Evolutionary conservation across 2,329 filamentous ascomycete genomes (phyloP).

Genomic region (Colletotrichum echinochloae): DNA sequence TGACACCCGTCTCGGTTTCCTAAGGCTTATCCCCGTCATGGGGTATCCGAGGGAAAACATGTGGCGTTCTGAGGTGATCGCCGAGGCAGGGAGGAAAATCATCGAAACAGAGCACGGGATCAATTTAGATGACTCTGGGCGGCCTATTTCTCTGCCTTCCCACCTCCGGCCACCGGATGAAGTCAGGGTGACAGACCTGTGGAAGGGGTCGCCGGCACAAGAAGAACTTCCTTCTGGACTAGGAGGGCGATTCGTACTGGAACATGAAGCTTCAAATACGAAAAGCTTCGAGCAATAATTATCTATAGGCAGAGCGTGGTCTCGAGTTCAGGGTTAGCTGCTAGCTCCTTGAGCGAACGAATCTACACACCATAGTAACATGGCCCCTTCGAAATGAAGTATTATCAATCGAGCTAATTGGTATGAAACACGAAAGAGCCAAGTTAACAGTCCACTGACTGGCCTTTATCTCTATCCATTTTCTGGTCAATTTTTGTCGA

Average conservation of each 20-base stretch:
- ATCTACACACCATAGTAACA: neutral
- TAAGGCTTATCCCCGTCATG: neutral
- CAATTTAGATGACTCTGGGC: neutral
- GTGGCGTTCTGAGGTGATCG: neutral
- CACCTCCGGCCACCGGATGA: neutral
- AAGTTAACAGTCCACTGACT: neutral
- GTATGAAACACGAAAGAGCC: neutral
- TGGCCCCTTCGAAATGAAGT: neutral
- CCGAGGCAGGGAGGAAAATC: neutral
- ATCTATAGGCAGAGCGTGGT: neutral
- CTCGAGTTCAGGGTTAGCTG: no score
- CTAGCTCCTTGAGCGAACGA: neutral
- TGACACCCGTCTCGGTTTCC: neutral
- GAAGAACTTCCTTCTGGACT: neutral
- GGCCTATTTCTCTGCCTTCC: neutral
- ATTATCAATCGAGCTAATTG: neutral
- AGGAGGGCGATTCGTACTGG: neutral
- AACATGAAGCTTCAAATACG: neutral
- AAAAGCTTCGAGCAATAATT: neutral
- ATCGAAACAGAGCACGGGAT: neutral
- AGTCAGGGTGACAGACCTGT: neutral
- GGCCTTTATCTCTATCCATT: neutral
- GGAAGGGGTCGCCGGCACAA: neutral
- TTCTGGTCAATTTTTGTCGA: rapidly evolving
- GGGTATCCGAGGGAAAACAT: neutral